A percentile compares a stretch with the other conserved stretches of the same genome.
Evolutionary conservation across 352 stramenopile species (phyloP).

Genomic region (Phytopythium boreale): DNA sequence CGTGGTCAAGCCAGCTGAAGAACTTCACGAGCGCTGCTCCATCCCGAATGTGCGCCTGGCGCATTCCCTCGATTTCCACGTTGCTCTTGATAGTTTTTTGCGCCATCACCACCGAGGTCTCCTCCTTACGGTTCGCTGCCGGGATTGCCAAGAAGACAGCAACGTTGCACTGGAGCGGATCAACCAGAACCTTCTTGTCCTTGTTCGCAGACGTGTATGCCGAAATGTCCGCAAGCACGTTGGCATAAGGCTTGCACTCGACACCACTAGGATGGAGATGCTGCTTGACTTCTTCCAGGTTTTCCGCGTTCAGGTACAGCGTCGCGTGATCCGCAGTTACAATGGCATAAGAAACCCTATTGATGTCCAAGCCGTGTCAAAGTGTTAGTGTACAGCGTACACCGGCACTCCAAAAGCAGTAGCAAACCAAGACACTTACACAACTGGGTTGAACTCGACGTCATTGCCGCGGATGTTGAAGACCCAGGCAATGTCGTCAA

Average conservation of each 20-base stretch:
- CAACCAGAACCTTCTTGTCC: conserved; percentile 65
- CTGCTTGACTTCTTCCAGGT: conserved; percentile 51
- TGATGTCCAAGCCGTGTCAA: neutral
- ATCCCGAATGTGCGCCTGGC: conserved; percentile 93
- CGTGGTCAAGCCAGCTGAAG: conserved; percentile 91
- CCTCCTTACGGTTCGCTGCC: conserved; percentile 64
- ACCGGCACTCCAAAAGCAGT: neutral
- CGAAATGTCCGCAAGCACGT: conserved; percentile 42
- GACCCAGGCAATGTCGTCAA: conserved; percentile 98
- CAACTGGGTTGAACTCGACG: conserved; percentile 97
- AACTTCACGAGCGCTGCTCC: conserved; percentile 94
- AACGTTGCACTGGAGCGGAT: conserved; percentile 83
- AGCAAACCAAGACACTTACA: conserved; percentile 90
- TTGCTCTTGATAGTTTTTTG: conserved; percentile 93
- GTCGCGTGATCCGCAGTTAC: conserved; percentile 87
- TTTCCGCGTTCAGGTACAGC: conserved; percentile 90
- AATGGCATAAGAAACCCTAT: conserved; percentile 90
- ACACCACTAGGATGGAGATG: conserved; percentile 54
- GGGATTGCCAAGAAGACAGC: conserved; percentile 80
- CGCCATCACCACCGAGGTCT: conserved; percentile 72
- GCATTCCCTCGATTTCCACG: conserved; percentile 95
- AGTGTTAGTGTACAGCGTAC: neutral
- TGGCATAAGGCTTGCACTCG: conserved; percentile 59
- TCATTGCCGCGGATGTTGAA: conserved; percentile 98
- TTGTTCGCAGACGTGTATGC: conserved; percentile 45